Conservation (phyloP, 768 basidiomycete species). For the Termitomyces sp. region DNA sequence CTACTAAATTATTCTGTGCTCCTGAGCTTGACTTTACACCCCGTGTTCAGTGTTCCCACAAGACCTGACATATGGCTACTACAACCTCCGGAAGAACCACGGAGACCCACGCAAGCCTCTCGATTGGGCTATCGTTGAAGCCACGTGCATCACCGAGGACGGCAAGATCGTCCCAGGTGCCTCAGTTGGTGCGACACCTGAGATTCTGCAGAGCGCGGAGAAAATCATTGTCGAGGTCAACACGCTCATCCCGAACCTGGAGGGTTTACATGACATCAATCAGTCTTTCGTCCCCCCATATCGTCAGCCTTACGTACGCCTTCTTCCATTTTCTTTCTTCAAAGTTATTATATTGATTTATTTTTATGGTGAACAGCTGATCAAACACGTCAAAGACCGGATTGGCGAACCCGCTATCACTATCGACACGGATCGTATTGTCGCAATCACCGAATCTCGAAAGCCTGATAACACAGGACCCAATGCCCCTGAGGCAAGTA, state of each 20-base stretch:
- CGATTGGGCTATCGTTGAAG: constrained; percentile 49
- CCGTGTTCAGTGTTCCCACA: constrained; percentile 43
- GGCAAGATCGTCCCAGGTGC: constrained; percentile 45
- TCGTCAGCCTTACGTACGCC: constrained; percentile 37
- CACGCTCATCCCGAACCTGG: constrained; percentile 41
- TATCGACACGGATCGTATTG: constrained; percentile 45
- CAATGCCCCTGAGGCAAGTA: constrained; percentile 38
- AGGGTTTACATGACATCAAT: constrained; percentile 48
- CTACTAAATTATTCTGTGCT: not conserved
- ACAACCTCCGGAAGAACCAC: constrained; percentile 38
- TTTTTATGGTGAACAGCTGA: constrained; percentile 24
- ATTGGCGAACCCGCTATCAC: constrained; percentile 43
- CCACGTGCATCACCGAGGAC: constrained; percentile 46
- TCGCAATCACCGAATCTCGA: constrained; percentile 39
- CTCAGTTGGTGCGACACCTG: constrained; percentile 45
- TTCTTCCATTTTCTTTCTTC: not conserved
- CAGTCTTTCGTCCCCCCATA: constrained; percentile 40
- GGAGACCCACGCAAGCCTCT: constrained; percentile 41
- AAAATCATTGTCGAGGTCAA: constrained; percentile 51
- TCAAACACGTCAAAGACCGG: constrained; percentile 40
- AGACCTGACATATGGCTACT: constrained; percentile 46
- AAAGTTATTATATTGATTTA: not conserved
- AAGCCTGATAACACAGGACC: constrained; percentile 42
- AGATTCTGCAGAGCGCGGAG: constrained; percentile 44
- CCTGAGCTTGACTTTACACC: not conserved